Evolutionary conservation across 164 flowering plant species (phyloP), one percentile per base, ranked within the genome.

Genomic region (Vitis labrusca): DNA sequence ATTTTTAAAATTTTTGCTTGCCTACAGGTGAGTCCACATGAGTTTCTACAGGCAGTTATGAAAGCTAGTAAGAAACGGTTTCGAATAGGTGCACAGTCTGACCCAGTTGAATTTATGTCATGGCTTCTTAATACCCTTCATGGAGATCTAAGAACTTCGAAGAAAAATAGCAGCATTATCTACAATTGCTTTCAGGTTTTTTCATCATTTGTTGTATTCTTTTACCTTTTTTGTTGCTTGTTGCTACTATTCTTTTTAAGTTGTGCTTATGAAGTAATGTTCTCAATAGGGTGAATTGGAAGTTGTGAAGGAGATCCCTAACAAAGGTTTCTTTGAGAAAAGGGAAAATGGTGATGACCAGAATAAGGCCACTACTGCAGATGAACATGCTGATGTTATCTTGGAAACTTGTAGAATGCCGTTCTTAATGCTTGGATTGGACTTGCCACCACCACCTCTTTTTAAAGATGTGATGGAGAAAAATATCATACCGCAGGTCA

Each of bases 121-220:
- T 96, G 99, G 99, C 97, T 96, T 76, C 97, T 93, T 59, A 89
- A 96, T 63, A 89, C 97, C 3, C 79, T 96, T 64, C 98, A 96
- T 79, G 61, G 82, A 64, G 91, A 91, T 78, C 97, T 95, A 66
- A 86, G 63, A 73, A 78, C 82, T 74, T 79, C 90, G 71, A 85
- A 84, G 82, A 86, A 69, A 74, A 78, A 78, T 65, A 80, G 76
- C 69, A 94, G 90, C 77, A 87, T 96, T 29, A 90, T 96, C 64
- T 82, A 91, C 68, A 74, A 89, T 74, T 96, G 98, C 76, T 96
- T 96, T 81, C 97, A 96, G 99, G 99, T 93, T 61, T 55, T 54
- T 30, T 23, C 57, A 7, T 53, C 61, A 13, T 5, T 65, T 11
- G 29, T 23, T 10, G 7, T 64, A 37, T 53, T 59, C 52, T n/a